Evolutionary conservation across 306 rosid genomes (phyloP), one percentile per base, ranked within the genome.

Genomic region (Pachyrhizus erosus): DNA sequence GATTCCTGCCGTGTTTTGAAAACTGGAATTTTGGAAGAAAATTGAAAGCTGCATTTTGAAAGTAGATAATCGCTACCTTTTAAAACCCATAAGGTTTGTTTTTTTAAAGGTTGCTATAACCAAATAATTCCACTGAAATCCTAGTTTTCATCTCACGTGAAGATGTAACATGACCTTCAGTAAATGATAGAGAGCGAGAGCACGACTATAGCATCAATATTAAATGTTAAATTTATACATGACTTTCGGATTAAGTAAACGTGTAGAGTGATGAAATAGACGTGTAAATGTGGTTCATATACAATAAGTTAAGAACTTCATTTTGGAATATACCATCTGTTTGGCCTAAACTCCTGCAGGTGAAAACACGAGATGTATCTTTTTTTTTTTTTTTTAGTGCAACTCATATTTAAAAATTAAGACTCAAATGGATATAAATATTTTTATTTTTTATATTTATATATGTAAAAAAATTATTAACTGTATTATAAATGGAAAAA

Each of bases 1-100:
- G 46, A 79, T 80, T 83, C 86, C 54, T 75, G 58, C 71, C 89
- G 71, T 84, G 75, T 68, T 40, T 46, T 51, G 65, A 52, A 77
- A 81, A 73, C 26, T 69, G n/a, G 79, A 78, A 83, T 80, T 77
- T 52, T 52, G 20, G 42, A 54, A 0, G 75, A 71, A 82, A 81
- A 82, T 67, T 80, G 70, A 55, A 77, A 76, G 18, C 21, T 62
- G 23, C 49, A 29, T 62, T 62, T 34, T 24, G 9, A 68, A 48
- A 17, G 31, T 3, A 39, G 57, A 60, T 18, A 12, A 51, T 37
- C 2, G 37, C 0, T 24, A 65, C 58, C 79, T 79, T 58, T 3
- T 58, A 29, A 10, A 34, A 54, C 42, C 39, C 23, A 31, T 64
- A 73, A 62, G 26, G 55, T 21, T 74, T 27, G 7, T 15, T 55